These are phyloP conservation scores for Periconia sp. DNA, from an alignment of 2,329 filamentous ascomycete species.

Conservation along the genomic window DNA sequence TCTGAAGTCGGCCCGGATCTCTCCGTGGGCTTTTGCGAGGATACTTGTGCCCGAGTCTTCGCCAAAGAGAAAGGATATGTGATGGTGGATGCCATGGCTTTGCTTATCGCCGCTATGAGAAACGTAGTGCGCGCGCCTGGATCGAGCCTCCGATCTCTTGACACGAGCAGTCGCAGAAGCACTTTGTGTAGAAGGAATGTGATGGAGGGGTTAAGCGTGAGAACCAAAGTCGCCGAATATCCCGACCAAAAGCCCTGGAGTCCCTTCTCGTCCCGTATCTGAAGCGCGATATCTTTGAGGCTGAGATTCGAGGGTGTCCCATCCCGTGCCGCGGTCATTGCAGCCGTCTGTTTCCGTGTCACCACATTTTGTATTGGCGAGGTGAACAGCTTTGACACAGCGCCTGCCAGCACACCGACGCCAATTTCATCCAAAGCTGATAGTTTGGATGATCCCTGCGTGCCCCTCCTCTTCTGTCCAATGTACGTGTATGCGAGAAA, in stretches of 20 bases:
- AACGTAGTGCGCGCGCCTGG: slow-evolving; percentile 61
- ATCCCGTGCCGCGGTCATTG: slow-evolving; percentile 49
- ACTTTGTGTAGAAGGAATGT: slow-evolving; percentile 82
- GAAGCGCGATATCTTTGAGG: slow-evolving; percentile 60
- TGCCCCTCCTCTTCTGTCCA: slow-evolving; percentile 45
- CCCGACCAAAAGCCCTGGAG: slow-evolving; percentile 81
- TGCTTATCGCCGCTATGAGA: slow-evolving; percentile 73
- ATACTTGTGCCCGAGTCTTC: slow-evolving; percentile 75
- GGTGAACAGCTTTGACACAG: slow-evolving; percentile 73
- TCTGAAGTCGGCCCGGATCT: slow-evolving; percentile 29
- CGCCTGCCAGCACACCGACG: slow-evolving; percentile 73
- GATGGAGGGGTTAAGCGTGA: slow-evolving; percentile 83
- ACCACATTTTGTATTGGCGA: slow-evolving; percentile 82
- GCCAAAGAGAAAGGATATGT: slow-evolving; percentile 87
- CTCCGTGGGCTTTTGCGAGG: slow-evolving; percentile 42
- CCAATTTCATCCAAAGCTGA: slow-evolving; percentile 71
- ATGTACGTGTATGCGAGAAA: slow-evolving; percentile 76
- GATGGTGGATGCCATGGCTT: slow-evolving; percentile 71
- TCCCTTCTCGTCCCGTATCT: slow-evolving; percentile 71
- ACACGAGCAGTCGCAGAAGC: slow-evolving; percentile 63
- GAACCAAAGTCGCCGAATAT: slow-evolving; percentile 76
- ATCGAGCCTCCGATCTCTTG: slow-evolving; percentile 53
- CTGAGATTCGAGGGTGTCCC: slow-evolving; percentile 34
- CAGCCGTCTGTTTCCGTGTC: slow-evolving; percentile 75
- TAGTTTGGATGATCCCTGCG: slow-evolving; percentile 43